Base-by-base conservation (phyloP, 169 alveolate genomes). In the Plasmodium vivax region DNA sequence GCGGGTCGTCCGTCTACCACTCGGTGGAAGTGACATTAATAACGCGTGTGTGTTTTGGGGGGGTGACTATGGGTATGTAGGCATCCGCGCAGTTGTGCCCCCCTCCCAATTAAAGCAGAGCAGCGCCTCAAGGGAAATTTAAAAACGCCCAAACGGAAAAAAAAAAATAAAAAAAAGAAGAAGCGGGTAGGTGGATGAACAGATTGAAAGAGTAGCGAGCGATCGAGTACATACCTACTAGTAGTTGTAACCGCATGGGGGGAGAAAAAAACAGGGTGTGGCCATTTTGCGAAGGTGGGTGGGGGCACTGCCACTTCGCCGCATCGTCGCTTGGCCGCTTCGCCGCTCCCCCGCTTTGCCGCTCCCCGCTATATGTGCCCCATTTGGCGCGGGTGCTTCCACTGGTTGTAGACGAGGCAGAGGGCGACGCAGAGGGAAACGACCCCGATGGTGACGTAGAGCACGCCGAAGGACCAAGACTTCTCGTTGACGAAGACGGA, bases 401-500 rank as follows among this genome's bases (percentile, higher is more conserved):
- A 14, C 72, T 91, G 95, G 56, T 91, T 91, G 30, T 82, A 80
- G 8, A 91, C 36, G 38, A 91, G 92, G 51, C 92, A 91, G 1
- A 72, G 30, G 14, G 92, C 77, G 51, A 91, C 58, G 23, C 36
- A 68, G 51, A 91, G 92, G 36, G 95, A 91, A 19, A 91, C 54
- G 2, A 80, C 51, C 3, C 95, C 95, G 19, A 91, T 38, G 7
- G 71, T 4, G 71, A 91, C 72, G 54, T 91, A 91, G 1, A 91
- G 36, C 16, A 91, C 83, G 16, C 95, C 95, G n/a, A 91, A 45
- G 30, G 95, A 91, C 2, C 75, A 45, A 1, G 77, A 23, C 74
- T 91, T 91, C 74, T 91, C 95, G 45, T 91, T 91, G 6, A 91
- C 43, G 45, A 91, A 81, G 30, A 80, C 81, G 51, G 95, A 91